Evolutionary conservation across 116 monocot genomes (phyloP).

Genomic region (Dioscorea cayenensis): DNA sequence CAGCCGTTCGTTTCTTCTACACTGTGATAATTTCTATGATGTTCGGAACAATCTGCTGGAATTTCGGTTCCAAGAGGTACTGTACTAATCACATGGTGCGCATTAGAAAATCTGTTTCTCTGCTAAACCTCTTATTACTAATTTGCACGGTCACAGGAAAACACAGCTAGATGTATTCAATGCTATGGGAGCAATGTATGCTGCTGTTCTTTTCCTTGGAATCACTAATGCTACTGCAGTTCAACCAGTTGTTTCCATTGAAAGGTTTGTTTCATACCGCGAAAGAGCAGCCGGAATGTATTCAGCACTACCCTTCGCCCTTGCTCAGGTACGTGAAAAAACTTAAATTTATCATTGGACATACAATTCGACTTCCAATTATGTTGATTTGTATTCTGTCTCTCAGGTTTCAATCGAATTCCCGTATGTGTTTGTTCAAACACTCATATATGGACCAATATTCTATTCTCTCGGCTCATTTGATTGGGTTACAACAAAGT

Average conservation of each 20-base stretch:
- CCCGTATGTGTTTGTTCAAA: slow-evolving; percentile 91
- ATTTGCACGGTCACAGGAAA: slow-evolving; percentile 32
- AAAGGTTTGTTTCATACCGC: slow-evolving; percentile 93
- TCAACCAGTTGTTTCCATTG: slow-evolving; percentile 93
- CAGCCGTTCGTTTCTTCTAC: slow-evolving; percentile 98
- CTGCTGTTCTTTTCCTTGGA: slow-evolving; percentile 92
- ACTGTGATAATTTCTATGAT: slow-evolving; percentile 94
- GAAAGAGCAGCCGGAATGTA: slow-evolving; percentile 99
- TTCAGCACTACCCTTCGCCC: slow-evolving; percentile 87
- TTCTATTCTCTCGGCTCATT: slow-evolving; percentile 91
- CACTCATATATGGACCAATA: slow-evolving; percentile 85
- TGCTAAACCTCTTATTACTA: neutral
- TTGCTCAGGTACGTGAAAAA: slow-evolving; percentile 64
- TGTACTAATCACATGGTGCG: neutral
- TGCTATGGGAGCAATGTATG: slow-evolving; percentile 99
- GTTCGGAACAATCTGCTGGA: slow-evolving; percentile 99
- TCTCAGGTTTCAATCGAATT: slow-evolving; percentile 92
- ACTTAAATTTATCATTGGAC: neutral
- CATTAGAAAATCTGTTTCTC: neutral
- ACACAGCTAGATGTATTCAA: slow-evolving; percentile 93
- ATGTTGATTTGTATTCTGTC: neutral
- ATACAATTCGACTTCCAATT: too few relatives aligned
- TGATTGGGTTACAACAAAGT: slow-evolving; percentile 75
- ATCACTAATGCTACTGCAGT: slow-evolving; percentile 98
- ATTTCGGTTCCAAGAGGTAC: slow-evolving; percentile 93